A percentile compares a stretch with the other conserved stretches of the same genome.
Conservation (phyloP, 257 asterid species). For the Gentiana straminea region DNA sequence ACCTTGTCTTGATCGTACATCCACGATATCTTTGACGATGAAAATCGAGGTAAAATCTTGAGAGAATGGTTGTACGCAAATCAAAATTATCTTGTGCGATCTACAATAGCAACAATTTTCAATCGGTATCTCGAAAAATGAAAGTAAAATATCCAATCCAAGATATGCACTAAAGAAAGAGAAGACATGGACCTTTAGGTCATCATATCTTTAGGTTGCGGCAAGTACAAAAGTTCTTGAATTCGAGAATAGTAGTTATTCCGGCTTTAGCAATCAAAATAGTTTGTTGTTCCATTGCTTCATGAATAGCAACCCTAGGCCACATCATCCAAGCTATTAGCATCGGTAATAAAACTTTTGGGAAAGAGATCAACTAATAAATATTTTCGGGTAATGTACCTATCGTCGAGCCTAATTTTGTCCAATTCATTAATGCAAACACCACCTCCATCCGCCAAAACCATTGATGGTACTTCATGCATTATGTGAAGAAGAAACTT, state of each 20-base stretch:
- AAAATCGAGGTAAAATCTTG: constrained; percentile 92
- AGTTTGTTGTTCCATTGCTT: constrained; percentile 99
- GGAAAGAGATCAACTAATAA: constrained; percentile 8
- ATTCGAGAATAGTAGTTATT: constrained; percentile 95
- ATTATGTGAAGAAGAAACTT: too few relatives aligned
- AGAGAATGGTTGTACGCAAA: constrained; percentile 95
- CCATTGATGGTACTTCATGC: too few relatives aligned
- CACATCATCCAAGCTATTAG: constrained; percentile 19
- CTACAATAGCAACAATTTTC: constrained; percentile 32
- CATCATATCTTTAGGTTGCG: constrained; percentile 96
- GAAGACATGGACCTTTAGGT: constrained; percentile 59
- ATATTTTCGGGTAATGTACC: constrained; percentile 27
- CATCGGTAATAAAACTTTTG: constrained; percentile 7
- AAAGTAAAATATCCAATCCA: constrained; percentile 1
- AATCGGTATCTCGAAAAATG: constrained; percentile 15
- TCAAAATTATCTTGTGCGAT: constrained; percentile 98
- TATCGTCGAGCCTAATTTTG: constrained; percentile 98
- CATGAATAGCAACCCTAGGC: constrained; percentile 93
- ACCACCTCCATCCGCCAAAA: constrained; percentile 97
- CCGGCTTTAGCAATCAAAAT: constrained; percentile 99
- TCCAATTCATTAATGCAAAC: constrained; percentile 98
- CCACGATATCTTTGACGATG: constrained; percentile 89
- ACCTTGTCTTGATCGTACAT: constrained; percentile 94
- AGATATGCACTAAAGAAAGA: constrained; percentile 1
- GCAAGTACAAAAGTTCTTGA: constrained; percentile 99